These are phyloP conservation scores for Dioscorea cayenensis DNA, from an alignment of 116 monocot species.

Conservation along the genomic window DNA sequence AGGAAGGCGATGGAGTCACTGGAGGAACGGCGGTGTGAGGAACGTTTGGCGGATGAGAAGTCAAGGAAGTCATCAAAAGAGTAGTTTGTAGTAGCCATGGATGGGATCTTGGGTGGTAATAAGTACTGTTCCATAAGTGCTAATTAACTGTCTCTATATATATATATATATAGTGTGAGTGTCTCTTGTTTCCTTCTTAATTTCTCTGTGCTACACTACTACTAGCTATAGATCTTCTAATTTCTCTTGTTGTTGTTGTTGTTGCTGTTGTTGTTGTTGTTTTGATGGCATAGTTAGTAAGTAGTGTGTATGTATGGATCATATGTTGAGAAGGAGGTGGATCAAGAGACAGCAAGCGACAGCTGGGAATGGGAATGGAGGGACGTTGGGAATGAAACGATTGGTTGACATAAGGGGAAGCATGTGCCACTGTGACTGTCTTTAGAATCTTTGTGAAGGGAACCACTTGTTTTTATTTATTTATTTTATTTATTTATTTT, in stretches of 20 bases:
- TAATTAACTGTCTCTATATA: no score
- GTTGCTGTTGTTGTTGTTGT: no score
- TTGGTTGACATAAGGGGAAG: neutral
- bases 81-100: slow-evolving; percentile 22
- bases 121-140: slow-evolving; percentile 25
- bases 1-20: slow-evolving; percentile 60
- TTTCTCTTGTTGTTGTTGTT: neutral
- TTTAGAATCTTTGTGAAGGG: no score
- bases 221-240: neutral
- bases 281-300: no score
- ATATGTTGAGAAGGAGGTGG: neutral
- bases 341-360: slow-evolving; percentile 13
- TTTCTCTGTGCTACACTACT: no score
- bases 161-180: no score
- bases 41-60: slow-evolving; percentile 42
- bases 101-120: slow-evolving; percentile 64
- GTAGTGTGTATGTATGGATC: no score
- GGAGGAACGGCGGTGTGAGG: slow-evolving; percentile 40
- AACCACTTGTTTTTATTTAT: no score
- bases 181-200: no score
- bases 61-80: slow-evolving; percentile 75
- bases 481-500: no score
- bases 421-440: slow-evolving; percentile 27
- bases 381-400: slow-evolving; percentile 1
- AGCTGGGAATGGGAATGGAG: neutral